Base-by-base conservation (phyloP, 805 yeast species). In the Saccharomyces kudriavzevii region DNA sequence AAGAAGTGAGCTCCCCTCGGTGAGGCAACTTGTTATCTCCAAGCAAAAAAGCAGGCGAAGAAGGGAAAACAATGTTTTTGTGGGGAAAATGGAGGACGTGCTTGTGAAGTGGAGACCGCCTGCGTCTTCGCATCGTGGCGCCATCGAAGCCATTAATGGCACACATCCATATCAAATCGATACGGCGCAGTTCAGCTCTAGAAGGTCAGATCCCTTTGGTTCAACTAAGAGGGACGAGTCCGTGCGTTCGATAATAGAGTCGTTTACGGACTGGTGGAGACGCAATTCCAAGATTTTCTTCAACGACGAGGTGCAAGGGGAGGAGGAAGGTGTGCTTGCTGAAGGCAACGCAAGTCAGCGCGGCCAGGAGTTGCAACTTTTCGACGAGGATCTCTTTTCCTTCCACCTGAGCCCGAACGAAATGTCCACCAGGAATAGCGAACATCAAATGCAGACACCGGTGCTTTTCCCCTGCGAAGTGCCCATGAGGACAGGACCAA, bases 71-170 rank as follows among this genome's bases (percentile, higher is more conserved):
- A 59, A 60, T 50, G 56, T 52, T 22, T 59, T 65, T 28, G 51
- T 58, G 14, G 56, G 56, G 25, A 58, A 60, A 17, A 62, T 64
- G 66, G 71, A 66, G 49, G 68, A 64, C 14, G 54, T 56, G 13
- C 46, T 68, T 29, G 54, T 67, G 14, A 64, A 60, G 47, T 66
- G 70, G 67, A 62, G 59, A 25, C 67, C 69, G 5, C 57, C 68
- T 1, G 52, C 54, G 0, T 61, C 64, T 3, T 62, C 62, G 22
- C 60, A 61, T 49, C 54, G 51, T 11, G 67, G 68, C 13, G 58
- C 69, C 1, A 47, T 62, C 0, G 55, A 58, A 52, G 66, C 61
- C 4, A 52, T 66, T 10, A 63, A 63, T 11, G 70, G 67, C 8
- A 54, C 49, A 2, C 70, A 64, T 51, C 70, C 70, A 5, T 66